Evolutionary conservation across 202 grass and related monocot species (phyloP).

Genomic region (Schoenoplectus triqueter): DNA sequence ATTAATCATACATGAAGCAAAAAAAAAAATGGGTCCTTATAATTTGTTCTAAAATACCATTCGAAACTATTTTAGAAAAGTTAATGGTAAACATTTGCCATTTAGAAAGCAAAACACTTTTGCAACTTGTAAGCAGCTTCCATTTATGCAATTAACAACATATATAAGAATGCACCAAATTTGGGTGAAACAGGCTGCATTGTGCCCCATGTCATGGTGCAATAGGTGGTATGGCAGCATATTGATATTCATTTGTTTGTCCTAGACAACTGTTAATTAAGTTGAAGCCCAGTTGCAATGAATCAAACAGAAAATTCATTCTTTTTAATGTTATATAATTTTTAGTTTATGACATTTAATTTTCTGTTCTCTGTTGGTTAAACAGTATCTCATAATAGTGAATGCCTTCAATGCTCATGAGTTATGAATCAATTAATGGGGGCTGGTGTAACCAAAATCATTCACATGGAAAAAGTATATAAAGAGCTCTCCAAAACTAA

Average conservation of each 20-base stretch:
- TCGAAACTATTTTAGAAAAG: not conserved
- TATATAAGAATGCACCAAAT: not conserved
- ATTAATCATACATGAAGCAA: not conserved
- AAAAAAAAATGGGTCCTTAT: not conserved
- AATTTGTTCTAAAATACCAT: not conserved
- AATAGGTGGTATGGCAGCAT: not conserved
- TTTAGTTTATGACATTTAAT: not conserved
- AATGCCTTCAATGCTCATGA: not conserved
- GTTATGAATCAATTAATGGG: not conserved
- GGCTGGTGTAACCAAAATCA: not conserved
- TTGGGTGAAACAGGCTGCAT: conserved; percentile 12
- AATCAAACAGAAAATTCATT: not conserved
- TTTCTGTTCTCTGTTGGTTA: not conserved
- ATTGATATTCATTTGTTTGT: conserved; percentile 13
- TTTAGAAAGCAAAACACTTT: not conserved
- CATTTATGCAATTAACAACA: not conserved
- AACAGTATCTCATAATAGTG: not conserved
- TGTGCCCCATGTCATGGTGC: not conserved
- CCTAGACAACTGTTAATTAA: not conserved
- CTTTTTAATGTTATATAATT: not conserved
- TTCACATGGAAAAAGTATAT: not conserved
- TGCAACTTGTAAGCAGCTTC: conserved; percentile 21
- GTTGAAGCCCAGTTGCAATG: not conserved
- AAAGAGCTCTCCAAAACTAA: not conserved
- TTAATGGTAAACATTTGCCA: not conserved